These are phyloP conservation scores for Herpetospermum pedunculosum DNA, from an alignment of 306 rosid species.

Conservation along the genomic window DNA sequence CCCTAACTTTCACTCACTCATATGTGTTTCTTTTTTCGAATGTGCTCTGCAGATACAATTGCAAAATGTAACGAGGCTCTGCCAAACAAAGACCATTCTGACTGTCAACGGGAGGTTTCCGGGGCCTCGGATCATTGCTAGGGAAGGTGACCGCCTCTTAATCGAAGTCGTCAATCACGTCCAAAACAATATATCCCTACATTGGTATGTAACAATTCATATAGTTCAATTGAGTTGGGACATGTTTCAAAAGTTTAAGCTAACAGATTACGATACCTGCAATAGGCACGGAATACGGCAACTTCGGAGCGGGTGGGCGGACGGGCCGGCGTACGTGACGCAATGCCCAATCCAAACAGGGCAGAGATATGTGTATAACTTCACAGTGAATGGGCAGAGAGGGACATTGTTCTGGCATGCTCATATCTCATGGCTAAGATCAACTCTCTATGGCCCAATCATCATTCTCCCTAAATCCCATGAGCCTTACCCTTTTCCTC, in stretches of 20 bases:
- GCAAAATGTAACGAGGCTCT: conserved; percentile 53
- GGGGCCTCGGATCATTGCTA: conserved; percentile 55
- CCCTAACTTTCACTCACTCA: too few species aligned
- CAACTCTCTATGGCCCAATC: conserved; percentile 51
- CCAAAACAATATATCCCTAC: conserved; percentile 41
- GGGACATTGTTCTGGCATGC: conserved; percentile 80
- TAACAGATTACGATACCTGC: background rate
- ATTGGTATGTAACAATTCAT: conserved; percentile 31
- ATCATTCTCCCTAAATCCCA: conserved; percentile 61
- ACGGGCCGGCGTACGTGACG: conserved; percentile 66
- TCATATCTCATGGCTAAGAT: conserved; percentile 66
- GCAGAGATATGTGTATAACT: conserved; percentile 45
- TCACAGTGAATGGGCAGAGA: conserved; percentile 46
- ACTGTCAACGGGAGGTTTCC: conserved; percentile 63
- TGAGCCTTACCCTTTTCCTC: conserved; percentile 51
- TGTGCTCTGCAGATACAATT: conserved; percentile 47
- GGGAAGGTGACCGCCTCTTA: conserved; percentile 60
- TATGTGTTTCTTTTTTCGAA: too few species aligned
- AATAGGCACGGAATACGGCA: conserved; percentile 56
- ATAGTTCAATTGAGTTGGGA: too few species aligned
- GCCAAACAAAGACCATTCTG: conserved; percentile 58
- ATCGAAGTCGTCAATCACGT: conserved; percentile 57
- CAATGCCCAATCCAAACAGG: conserved; percentile 66
- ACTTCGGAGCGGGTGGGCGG: conserved; percentile 60
- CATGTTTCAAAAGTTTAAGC: background rate